phyloP scores from a whole-genome alignment of 495 filamentous ascomycete genomes.

The Aspergillus panamensis region DNA sequence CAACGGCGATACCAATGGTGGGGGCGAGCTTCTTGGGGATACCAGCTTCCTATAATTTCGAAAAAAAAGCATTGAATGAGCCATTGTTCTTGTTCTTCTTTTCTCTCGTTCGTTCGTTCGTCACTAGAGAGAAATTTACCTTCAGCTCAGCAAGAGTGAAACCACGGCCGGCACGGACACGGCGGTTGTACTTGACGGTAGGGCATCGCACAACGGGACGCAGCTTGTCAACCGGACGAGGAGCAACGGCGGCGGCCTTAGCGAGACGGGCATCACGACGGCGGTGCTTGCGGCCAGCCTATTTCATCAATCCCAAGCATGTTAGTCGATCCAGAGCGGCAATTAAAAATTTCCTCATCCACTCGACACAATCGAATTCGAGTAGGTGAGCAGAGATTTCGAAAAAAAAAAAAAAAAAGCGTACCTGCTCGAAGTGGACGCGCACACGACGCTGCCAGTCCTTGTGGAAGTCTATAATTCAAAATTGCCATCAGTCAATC shows the following conservation, averaged over 20 bases:
- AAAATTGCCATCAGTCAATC: constrained; percentile 30
- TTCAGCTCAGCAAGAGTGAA: constrained; percentile 97
- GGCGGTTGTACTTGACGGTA: constrained; percentile 96
- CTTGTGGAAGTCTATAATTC: constrained; percentile 90
- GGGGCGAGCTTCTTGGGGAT: constrained; percentile 91
- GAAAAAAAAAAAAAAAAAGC: constrained; percentile 24
- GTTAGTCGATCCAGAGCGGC: constrained; percentile 21
- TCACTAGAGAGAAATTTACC: constrained; percentile 49
- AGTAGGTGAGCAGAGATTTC: constrained; percentile 17
- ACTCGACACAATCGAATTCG: constrained; percentile 11
- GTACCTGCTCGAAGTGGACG: constrained; percentile 99
- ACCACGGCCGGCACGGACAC: constrained; percentile 91
- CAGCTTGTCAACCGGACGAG: constrained; percentile 94
- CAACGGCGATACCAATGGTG: constrained; percentile 95
- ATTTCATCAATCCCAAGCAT: constrained; percentile 20
- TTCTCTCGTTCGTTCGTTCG: constrained; percentile 1
- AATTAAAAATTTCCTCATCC: constrained; percentile 10
- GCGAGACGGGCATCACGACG: constrained; percentile 83
- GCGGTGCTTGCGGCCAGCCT: constrained; percentile 92
- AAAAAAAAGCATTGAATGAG: constrained; percentile 4
- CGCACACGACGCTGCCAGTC: constrained; percentile 99
- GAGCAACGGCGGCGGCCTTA: constrained; percentile 91
- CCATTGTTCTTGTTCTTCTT: constrained; percentile 5
- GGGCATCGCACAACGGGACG: constrained; percentile 94
- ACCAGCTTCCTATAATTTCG: constrained; percentile 69